Percentiles rank a stretch among this genome's conserved stretches.
Conservation (phyloP, 257 asterid genomes). For the Jaltomata sinuosa region DNA sequence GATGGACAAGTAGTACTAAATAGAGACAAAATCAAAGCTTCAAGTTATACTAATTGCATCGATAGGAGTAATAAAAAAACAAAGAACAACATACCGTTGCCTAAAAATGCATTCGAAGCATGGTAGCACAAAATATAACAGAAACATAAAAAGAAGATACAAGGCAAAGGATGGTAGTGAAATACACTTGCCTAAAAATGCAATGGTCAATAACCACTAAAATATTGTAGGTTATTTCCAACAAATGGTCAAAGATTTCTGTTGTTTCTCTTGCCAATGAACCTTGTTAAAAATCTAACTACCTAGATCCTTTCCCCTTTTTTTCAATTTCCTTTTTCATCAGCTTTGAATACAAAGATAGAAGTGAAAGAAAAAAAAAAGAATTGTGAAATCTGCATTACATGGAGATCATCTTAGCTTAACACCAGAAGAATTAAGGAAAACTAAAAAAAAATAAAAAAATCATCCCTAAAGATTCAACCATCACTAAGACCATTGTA, state of each 20-base stretch:
- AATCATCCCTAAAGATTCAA: slow-evolving; percentile 1
- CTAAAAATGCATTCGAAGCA: background rate
- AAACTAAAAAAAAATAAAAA: background rate
- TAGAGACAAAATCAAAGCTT: background rate
- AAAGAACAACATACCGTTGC: background rate
- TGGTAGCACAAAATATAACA: background rate
- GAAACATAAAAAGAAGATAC: background rate
- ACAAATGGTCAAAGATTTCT: background rate
- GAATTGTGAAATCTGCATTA: slow-evolving; percentile 12
- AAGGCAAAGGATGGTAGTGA: background rate
- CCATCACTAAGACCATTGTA: background rate
- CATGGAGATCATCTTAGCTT: background rate
- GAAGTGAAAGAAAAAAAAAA: background rate
- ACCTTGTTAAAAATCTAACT: background rate
- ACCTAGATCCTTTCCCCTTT: background rate
- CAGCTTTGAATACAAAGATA: background rate
- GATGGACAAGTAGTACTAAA: background rate
- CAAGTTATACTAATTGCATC: background rate
- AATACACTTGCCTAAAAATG: background rate
- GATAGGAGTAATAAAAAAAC: background rate
- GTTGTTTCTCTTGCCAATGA: background rate
- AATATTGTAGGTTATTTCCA: background rate
- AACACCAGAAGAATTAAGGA: slow-evolving; percentile 9
- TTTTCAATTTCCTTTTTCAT: background rate
- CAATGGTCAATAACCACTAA: background rate